These are phyloP conservation scores for Populus hybrid DNA, from an alignment of 441 rosid genomes.

Conservation along the genomic window DNA sequence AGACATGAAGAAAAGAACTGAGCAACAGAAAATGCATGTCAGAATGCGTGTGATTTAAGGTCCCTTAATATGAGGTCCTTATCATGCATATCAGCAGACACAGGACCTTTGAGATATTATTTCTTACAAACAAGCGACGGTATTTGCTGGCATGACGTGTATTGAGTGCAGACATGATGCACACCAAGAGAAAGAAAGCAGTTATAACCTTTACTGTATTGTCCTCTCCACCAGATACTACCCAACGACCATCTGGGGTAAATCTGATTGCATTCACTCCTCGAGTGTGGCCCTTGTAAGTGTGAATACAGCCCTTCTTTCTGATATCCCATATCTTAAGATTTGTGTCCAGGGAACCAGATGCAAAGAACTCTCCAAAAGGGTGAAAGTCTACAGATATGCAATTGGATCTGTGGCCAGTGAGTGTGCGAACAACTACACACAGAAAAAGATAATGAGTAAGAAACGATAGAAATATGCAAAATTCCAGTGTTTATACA, in stretches of 20 bases:
- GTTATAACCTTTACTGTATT: slow-evolving; percentile 79
- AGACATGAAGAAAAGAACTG: neutral
- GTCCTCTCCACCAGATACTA: slow-evolving; percentile 99
- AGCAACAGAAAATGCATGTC: neutral
- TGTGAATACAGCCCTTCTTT: slow-evolving; percentile 96
- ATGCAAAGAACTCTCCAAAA: slow-evolving; percentile 97
- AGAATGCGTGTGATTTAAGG: neutral
- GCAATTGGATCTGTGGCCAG: slow-evolving; percentile 98
- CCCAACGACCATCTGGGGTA: slow-evolving; percentile 99
- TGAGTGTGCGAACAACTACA: slow-evolving; percentile 87
- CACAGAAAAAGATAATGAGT: slow-evolving; percentile 15
- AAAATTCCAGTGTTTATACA: neutral
- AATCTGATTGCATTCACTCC: slow-evolving; percentile 96
- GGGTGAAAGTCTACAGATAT: slow-evolving; percentile 97
- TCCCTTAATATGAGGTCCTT: neutral
- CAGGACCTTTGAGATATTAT: neutral
- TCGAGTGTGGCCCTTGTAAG: slow-evolving; percentile 97
- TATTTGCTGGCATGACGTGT: neutral
- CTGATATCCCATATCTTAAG: slow-evolving; percentile 99
- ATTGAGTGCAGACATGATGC: neutral
- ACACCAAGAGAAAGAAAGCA: slow-evolving; percentile 14
- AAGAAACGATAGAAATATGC: neutral
- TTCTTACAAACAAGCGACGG: neutral
- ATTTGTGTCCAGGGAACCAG: slow-evolving; percentile 95
- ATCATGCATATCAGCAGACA: neutral